phyloP scores from a whole-genome alignment of 2,329 filamentous ascomycete genomes.

The Colletotrichum phormii region DNA sequence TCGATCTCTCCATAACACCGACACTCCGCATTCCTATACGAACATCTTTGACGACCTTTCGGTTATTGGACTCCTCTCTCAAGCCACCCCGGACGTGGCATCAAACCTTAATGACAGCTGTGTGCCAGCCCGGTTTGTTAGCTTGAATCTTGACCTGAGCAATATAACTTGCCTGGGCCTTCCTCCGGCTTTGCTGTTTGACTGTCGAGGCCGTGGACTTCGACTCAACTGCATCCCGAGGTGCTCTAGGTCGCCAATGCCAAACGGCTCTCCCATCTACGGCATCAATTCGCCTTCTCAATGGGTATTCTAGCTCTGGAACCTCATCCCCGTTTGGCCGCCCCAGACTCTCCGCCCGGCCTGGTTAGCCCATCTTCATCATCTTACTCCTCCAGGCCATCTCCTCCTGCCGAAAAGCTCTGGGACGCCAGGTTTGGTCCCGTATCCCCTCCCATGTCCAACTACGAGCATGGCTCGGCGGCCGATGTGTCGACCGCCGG shows the following conservation, averaged over 20 bases:
- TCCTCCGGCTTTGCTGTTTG: neutral
- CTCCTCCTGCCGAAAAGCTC: constrained; percentile 56
- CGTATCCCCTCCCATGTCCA: constrained; percentile 68
- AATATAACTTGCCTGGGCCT: neutral
- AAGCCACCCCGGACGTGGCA: constrained; percentile 23
- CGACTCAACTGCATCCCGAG: neutral
- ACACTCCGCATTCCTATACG: neutral
- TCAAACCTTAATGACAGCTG: constrained; percentile 25
- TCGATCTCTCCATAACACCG: neutral
- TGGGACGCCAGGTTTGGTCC: constrained; percentile 53
- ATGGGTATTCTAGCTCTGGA: constrained; percentile 68
- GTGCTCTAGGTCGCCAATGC: constrained; percentile 19
- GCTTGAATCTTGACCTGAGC: neutral
- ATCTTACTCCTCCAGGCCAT: constrained; percentile 58
- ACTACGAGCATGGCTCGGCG: constrained; percentile 62
- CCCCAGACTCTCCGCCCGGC: constrained; percentile 66
- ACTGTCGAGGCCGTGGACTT: neutral
- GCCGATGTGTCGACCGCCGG: constrained; percentile 55
- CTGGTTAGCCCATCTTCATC: constrained; percentile 64
- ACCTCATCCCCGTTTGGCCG: constrained; percentile 60
- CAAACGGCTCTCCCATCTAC: constrained; percentile 6
- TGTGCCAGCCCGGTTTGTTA: constrained; percentile 1
- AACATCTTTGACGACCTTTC: constrained; percentile 1
- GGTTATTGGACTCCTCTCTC: constrained; percentile 10
- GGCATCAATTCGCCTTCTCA: constrained; percentile 49